These are phyloP conservation scores for Cutaneotrichosporon cutaneum DNA, from an alignment of 1,284 basidiomycete genomes.

Conservation along the genomic window DNA sequence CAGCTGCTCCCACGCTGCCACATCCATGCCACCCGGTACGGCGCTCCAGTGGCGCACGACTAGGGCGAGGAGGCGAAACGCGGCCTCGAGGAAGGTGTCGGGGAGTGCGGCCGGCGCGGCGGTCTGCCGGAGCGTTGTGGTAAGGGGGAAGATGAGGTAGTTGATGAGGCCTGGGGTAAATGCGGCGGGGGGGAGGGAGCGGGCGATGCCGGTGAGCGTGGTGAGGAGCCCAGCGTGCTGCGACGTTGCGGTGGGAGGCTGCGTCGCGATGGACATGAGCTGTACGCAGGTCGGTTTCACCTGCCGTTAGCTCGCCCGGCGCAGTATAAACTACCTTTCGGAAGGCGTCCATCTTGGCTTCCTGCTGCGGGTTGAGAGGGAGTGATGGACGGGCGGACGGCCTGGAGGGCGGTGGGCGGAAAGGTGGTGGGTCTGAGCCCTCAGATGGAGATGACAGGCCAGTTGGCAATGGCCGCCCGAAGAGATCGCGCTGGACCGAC, in stretches of 20 bases:
- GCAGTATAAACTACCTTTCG: constrained; percentile 29
- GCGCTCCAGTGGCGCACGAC: constrained; percentile 76
- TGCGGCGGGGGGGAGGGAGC: constrained; percentile 51
- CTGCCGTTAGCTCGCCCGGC: constrained; percentile 52
- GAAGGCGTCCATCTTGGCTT: constrained; percentile 42
- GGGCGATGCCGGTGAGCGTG: constrained; percentile 58
- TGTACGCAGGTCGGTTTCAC: constrained; percentile 74
- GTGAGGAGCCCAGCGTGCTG: constrained; percentile 59
- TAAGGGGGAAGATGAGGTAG: constrained; percentile 82
- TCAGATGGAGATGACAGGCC: not conserved
- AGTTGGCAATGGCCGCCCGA: constrained; percentile 20
- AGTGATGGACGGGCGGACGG: not conserved
- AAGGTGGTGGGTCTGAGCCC: not conserved
- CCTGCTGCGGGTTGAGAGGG: not conserved
- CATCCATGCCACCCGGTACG: constrained; percentile 59
- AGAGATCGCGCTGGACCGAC: constrained; percentile 23
- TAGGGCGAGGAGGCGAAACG: constrained; percentile 63
- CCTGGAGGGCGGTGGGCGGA: not conserved
- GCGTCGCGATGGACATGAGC: constrained; percentile 65
- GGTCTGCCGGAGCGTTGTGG: constrained; percentile 71
- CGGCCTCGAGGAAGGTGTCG: constrained; percentile 72
- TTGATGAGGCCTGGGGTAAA: constrained; percentile 68
- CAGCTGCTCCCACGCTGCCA: constrained; percentile 71
- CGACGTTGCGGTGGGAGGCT: constrained; percentile 61
- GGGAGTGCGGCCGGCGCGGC: constrained; percentile 65